Conservation (phyloP, 2,329 filamentous ascomycete genomes). For the Rhynchosporium graminicola region DNA sequence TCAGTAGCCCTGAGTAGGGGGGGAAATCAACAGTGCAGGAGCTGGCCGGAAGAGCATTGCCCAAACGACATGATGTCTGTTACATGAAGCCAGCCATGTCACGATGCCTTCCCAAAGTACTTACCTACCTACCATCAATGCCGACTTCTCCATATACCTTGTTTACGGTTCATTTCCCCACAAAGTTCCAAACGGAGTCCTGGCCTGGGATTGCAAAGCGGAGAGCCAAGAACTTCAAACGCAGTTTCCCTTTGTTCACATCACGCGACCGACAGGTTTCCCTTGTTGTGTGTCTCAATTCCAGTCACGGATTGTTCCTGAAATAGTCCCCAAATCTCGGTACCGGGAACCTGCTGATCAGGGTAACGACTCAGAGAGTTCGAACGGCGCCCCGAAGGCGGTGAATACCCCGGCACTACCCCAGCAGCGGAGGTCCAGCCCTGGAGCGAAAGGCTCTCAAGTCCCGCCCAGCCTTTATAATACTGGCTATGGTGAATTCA, state of each 20-base stretch:
- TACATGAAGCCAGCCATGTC: conserved; percentile 14
- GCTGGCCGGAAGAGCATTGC: not conserved
- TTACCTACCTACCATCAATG: not conserved
- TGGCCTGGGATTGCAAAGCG: conserved; percentile 1
- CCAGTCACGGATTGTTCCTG: not conserved
- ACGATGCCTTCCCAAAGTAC: not conserved
- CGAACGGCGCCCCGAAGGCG: conserved; percentile 10
- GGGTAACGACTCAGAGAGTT: conserved; percentile 2
- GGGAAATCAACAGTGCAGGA: not conserved
- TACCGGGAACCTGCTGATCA: conserved; percentile 16
- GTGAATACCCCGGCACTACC: not conserved
- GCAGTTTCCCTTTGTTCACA: not conserved
- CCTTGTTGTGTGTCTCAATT: conserved; percentile 13
- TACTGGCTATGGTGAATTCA: not conserved
- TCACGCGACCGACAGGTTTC: conserved; percentile 15
- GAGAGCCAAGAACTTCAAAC: not conserved
- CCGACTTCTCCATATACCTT: too few species aligned
- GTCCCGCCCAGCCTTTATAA: too few species aligned
- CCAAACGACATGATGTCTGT: conserved; percentile 13
- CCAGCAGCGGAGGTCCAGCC: not conserved
- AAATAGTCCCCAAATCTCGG: conserved; percentile 4
- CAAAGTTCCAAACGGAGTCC: not conserved
- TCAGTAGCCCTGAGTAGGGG: too few species aligned
- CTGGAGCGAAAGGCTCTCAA: conserved; percentile 8
- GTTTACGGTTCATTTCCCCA: not conserved